Evolutionary conservation across 1,284 basidiomycete species (phyloP).

Genomic region (Moesziomyces sp.): DNA sequence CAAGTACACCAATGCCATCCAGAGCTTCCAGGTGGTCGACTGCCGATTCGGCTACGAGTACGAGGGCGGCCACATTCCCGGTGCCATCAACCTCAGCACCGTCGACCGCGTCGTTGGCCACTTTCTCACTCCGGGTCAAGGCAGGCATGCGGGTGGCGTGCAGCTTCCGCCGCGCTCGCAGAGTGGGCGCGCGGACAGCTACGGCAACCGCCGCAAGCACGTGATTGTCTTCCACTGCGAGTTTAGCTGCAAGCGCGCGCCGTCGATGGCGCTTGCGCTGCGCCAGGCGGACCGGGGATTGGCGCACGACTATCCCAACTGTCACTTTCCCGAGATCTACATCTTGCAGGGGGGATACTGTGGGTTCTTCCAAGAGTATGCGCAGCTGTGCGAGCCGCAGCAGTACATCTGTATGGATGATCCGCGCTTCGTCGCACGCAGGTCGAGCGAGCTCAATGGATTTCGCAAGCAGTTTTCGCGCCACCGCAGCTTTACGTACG

Average conservation of each 20-base stretch:
- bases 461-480: slow-evolving; percentile 78
- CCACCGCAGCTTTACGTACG: slow-evolving; percentile 63
- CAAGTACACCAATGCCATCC: slow-evolving; percentile 56
- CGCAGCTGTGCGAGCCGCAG: slow-evolving; percentile 79
- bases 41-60: slow-evolving; percentile 99
- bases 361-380: slow-evolving; percentile 80
- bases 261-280: slow-evolving; percentile 94
- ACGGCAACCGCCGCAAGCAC: slow-evolving; percentile 75
- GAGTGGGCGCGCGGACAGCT: slow-evolving; percentile 75
- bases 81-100: slow-evolving; percentile 92
- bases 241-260: slow-evolving; percentile 92
- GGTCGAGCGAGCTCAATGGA: slow-evolving; percentile 85
- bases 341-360: slow-evolving; percentile 95
- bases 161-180: slow-evolving; percentile 70
- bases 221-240: slow-evolving; percentile 98
- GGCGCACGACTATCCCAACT: slow-evolving; percentile 87
- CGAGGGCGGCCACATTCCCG: slow-evolving; percentile 88
- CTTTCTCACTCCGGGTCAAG: slow-evolving; percentile 73
- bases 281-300: slow-evolving; percentile 87
- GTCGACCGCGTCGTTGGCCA: slow-evolving; percentile 82
- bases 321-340: slow-evolving; percentile 97
- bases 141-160: slow-evolving; percentile 68
- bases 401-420: slow-evolving; percentile 95
- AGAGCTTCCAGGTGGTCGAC: slow-evolving; percentile 77
- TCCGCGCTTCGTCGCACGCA: slow-evolving; percentile 80